Base-by-base conservation (phyloP, 129 eudicot genomes). In the Tanacetum coccineum region DNA sequence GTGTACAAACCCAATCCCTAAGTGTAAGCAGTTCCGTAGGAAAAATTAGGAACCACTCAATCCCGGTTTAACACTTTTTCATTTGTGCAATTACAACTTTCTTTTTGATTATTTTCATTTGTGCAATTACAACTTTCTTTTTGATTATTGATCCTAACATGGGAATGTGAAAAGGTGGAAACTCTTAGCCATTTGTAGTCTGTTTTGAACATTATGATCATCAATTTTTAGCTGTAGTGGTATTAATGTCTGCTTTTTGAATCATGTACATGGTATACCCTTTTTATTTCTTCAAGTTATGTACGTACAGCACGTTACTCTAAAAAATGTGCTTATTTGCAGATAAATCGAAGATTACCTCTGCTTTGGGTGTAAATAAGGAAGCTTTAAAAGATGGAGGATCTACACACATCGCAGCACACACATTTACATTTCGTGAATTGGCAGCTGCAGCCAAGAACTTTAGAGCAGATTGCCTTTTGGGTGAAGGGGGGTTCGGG, bases 401-500 rank as follows among this genome's bases (percentile, higher is more conserved):
- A 55, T 89, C 93, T 54, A 84, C 85, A 13, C 84, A 83, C 70
- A 91, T 91, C 64, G 89, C 95, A 36, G 97, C 89, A 30, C 91
- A 91, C 61, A 91, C 90, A 19, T 91, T 91, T 70, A 87, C 97
- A 42, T 87, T 91, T 74, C 92, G 93, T 81, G 97, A 91, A 79
- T 79, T 91, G 84, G 97, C 97, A 20, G 81, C 83, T 56, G 95
- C 91, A 49, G 81, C 97, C 56, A 91, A 83, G 74, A 87, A 91
- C 76, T 91, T 91, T 74, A 82, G 97, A 77, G 87, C 87, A 26
- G 95, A 91, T 78, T 91, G 82, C 81, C 95, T 87, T 46, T 65
- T 91, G 75, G 97, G 97, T 18, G 97, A 91, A 79, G 97, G 97
- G 61, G 97, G 97, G 14, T 87, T 90, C 65, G 97, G 97, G 47